These are phyloP conservation scores for Globisporangium irregulare DNA, from an alignment of 352 stramenopile genomes.

Conservation along the genomic window DNA sequence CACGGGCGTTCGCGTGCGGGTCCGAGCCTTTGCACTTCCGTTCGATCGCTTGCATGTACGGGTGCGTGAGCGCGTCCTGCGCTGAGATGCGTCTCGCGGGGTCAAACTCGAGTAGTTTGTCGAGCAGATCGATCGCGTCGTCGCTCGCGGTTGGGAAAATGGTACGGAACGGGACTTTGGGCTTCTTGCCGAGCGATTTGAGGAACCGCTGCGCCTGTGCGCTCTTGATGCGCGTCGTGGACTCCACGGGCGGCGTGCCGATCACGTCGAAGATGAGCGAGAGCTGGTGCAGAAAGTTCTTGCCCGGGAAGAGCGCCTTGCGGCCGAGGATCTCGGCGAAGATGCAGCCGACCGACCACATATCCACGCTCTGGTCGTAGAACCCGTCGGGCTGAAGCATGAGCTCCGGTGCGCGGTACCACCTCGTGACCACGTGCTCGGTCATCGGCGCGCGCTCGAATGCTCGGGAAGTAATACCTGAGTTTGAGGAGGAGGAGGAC, in stretches of 20 bases:
- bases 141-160: slow-evolving; percentile 55
- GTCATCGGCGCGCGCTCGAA: slow-evolving; percentile 57
- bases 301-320: slow-evolving; percentile 72
- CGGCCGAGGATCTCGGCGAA: slow-evolving; percentile 76
- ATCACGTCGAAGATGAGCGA: slow-evolving; percentile 79
- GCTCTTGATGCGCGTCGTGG: slow-evolving; percentile 58
- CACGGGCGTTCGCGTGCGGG: slow-evolving; percentile 30
- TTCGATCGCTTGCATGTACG: slow-evolving; percentile 73
- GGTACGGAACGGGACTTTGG: slow-evolving; percentile 44
- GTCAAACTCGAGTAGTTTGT: slow-evolving; percentile 67
- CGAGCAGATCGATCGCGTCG: slow-evolving; percentile 59
- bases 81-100: slow-evolving; percentile 49
- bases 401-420: slow-evolving; percentile 89
- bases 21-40: slow-evolving; percentile 53
- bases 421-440: slow-evolving; percentile 86
- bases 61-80: slow-evolving; percentile 57
- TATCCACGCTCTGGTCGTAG: slow-evolving; percentile 88
- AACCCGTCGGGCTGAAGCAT: slow-evolving; percentile 88
- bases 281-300: slow-evolving; percentile 82
- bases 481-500: neutral
- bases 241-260: slow-evolving; percentile 46
- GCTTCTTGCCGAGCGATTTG: slow-evolving; percentile 55
- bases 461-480: neutral
- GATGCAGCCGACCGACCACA: slow-evolving; percentile 89
- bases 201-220: slow-evolving; percentile 71